Percentiles rank a stretch among this genome's conserved stretches.
These are phyloP conservation scores for Phytophthora citricola DNA, from an alignment of 352 stramenopile species.

Conservation along the genomic window DNA sequence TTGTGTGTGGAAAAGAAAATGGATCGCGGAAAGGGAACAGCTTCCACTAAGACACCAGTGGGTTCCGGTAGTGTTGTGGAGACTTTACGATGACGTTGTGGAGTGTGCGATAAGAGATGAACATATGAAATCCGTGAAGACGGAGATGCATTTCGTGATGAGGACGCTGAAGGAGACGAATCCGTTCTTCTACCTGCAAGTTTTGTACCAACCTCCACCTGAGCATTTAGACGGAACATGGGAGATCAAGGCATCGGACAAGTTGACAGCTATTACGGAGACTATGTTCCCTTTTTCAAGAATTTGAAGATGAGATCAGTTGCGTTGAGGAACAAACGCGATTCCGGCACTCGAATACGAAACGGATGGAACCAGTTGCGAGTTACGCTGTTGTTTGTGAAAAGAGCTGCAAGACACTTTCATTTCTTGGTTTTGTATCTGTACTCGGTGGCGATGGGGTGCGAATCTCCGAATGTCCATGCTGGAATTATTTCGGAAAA, in stretches of 20 bases:
- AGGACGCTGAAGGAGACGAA: conserved; percentile 36
- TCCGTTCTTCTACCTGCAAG: conserved; percentile 51
- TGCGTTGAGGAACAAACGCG: conserved; percentile 29
- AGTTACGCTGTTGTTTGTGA: conserved; percentile 31
- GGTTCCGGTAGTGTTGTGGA: conserved; percentile 44
- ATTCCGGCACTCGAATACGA: conserved; percentile 13
- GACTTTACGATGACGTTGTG: conserved; percentile 36
- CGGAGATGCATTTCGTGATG: conserved; percentile 41
- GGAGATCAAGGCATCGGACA: conserved; percentile 29
- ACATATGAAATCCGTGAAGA: conserved; percentile 27
- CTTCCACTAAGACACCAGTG: conserved; percentile 42
- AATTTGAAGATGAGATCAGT: conserved; percentile 31
- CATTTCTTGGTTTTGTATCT: conserved; percentile 54
- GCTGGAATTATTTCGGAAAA: conserved; percentile 33
- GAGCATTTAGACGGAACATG: conserved; percentile 15
- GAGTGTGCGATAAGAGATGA: neutral
- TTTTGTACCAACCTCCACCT: conserved; percentile 50
- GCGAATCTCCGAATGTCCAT: conserved; percentile 25
- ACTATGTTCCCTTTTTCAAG: conserved; percentile 35
- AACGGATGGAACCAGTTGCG: conserved; percentile 40
- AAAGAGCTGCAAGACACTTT: conserved; percentile 43
- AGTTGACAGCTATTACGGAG: conserved; percentile 24
- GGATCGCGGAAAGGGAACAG: conserved; percentile 22
- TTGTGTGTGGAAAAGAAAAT: conserved; percentile 10
- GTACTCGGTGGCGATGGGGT: conserved; percentile 51